phyloP scores from a whole-genome alignment of 768 basidiomycete genomes.

The Termitomyces bulborhizus region DNA sequence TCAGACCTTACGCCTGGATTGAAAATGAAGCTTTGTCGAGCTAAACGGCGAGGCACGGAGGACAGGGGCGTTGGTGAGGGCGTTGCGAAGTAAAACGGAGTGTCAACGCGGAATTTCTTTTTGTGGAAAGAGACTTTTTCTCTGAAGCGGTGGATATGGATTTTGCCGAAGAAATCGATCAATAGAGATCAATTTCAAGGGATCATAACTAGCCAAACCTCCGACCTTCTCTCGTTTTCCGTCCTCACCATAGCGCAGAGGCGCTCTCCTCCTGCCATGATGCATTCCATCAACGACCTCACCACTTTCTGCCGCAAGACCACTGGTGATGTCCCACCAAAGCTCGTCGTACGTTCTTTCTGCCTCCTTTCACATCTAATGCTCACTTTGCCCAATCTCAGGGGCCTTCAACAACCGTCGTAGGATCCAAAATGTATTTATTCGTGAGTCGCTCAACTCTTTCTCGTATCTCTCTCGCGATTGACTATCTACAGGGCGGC shows the following conservation, averaged over 20 bases:
- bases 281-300: slow-evolving; percentile 84
- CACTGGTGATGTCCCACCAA: slow-evolving; percentile 80
- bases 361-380: neutral
- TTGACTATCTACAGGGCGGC: slow-evolving; percentile 54
- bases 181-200: neutral
- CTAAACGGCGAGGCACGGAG: neutral
- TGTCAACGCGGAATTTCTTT: neutral
- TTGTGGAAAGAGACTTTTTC: neutral
- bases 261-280: slow-evolving; percentile 24
- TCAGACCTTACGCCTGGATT: too few species aligned
- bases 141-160: slow-evolving; percentile 1
- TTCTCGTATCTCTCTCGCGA: neutral
- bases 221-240: neutral
- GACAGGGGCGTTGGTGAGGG: neutral
- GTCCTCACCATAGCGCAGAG: slow-evolving; percentile 11
- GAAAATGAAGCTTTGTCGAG: neutral
- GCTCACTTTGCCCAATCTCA: slow-evolving; percentile 19
- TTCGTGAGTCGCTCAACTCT: slow-evolving; percentile 51
- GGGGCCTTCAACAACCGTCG: slow-evolving; percentile 90
- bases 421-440: slow-evolving; percentile 84
- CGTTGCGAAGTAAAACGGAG: neutral
- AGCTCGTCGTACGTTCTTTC: slow-evolving; percentile 67
- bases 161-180: slow-evolving; percentile 17
- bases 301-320: slow-evolving; percentile 83
- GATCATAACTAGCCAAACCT: neutral